A percentile compares a stretch with the other conserved stretches of the same genome.
phyloP scores from a whole-genome alignment of 495 filamentous ascomycete species.

The Jackrogersella minutella region DNA sequence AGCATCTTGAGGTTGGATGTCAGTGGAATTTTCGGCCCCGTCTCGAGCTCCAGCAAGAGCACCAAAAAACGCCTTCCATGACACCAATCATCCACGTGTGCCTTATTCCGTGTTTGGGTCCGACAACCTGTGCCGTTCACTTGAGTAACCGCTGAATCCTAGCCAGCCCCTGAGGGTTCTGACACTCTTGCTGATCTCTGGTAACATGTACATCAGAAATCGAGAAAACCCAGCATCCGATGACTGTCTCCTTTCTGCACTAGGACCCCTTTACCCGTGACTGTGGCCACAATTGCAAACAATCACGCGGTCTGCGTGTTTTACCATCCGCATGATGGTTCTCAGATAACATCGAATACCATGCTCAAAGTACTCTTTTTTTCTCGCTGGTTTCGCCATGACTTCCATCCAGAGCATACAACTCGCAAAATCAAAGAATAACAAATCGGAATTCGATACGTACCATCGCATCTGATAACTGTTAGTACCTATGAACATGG shows the following conservation, averaged over 20 bases:
- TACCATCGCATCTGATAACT: conserved; percentile 60
- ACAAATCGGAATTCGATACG: conserved; percentile 43
- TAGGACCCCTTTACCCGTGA: neutral
- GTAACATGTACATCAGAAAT: conserved; percentile 2
- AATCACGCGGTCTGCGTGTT: neutral
- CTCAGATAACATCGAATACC: neutral
- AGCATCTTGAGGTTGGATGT: neutral
- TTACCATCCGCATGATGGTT: neutral
- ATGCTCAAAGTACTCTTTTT: neutral
- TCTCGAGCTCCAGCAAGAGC: neutral
- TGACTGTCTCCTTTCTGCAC: neutral
- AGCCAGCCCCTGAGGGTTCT: neutral
- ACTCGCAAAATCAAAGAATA: conserved; percentile 12
- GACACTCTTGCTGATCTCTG: neutral
- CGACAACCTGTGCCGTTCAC: neutral
- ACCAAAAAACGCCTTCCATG: neutral
- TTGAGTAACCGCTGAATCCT: neutral
- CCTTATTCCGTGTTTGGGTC: neutral
- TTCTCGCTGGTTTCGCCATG: neutral
- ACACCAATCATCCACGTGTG: neutral
- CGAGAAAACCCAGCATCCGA: neutral
- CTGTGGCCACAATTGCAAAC: neutral
- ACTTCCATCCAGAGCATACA: neutral
- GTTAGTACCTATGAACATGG: conserved; percentile 27
- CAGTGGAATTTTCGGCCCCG: neutral